Evolutionary conservation across 2,329 filamentous ascomycete species (phyloP).

Genomic region (Leptographium flavum): DNA sequence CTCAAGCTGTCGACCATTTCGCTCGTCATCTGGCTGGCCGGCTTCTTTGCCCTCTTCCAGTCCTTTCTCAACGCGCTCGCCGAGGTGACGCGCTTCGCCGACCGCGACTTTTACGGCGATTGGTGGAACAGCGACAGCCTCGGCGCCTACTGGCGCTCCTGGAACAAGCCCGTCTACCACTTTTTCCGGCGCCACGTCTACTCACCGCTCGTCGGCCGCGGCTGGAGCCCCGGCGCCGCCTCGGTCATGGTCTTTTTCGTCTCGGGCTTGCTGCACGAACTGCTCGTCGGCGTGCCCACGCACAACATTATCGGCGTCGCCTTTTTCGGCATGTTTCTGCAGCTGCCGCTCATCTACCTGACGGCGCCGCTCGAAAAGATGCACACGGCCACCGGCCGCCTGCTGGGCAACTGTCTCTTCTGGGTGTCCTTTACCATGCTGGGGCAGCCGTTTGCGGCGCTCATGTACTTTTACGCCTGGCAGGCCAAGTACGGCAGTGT

Average conservation of each 20-base stretch:
- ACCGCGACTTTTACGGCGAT: slow-evolving; percentile 88
- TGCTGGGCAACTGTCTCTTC: slow-evolving; percentile 86
- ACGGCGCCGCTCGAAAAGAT: slow-evolving; percentile 71
- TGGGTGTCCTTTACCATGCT: slow-evolving; percentile 95
- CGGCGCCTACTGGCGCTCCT: slow-evolving; percentile 83
- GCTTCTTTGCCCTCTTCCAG: slow-evolving; percentile 95
- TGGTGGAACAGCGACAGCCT: slow-evolving; percentile 95
- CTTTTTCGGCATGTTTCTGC: slow-evolving; percentile 85
- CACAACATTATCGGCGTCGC: slow-evolving; percentile 90
- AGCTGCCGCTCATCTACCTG: slow-evolving; percentile 73
- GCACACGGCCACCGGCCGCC: slow-evolving; percentile 57
- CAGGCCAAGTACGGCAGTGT: slow-evolving; percentile 92
- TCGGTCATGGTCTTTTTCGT: slow-evolving; percentile 76
- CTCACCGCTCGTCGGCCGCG: slow-evolving; percentile 71
- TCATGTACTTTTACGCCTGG: slow-evolving; percentile 97
- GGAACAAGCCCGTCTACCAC: slow-evolving; percentile 95
- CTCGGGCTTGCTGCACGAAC: slow-evolving; percentile 79
- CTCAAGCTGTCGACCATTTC: slow-evolving; percentile 95
- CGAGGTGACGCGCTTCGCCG: slow-evolving; percentile 79
- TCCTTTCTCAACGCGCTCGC: slow-evolving; percentile 82
- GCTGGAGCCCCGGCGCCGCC: slow-evolving; percentile 56
- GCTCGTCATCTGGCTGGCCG: slow-evolving; percentile 90
- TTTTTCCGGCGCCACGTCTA: slow-evolving; percentile 96
- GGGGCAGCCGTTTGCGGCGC: slow-evolving; percentile 80
- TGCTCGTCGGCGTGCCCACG: slow-evolving; percentile 85